Percentiles rank a stretch among this genome's conserved stretches.
Conservation (phyloP, 495 filamentous ascomycete species). For the Aspergillus carlsbadensis region DNA sequence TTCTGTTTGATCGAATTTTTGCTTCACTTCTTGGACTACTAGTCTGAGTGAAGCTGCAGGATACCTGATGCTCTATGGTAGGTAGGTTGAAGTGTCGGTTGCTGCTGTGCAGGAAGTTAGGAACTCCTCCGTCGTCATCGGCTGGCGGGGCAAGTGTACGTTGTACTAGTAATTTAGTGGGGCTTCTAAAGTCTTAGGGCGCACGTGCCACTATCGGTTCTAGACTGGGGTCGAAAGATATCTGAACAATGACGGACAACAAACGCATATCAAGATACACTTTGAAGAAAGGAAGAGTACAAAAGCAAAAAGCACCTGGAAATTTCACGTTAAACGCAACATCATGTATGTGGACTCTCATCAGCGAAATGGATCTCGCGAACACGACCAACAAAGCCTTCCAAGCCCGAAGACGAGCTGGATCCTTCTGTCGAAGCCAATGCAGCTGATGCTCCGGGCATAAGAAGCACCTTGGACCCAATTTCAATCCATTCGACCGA, state of each 20-base stretch:
- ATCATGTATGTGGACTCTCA: neutral
- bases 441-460: slow-evolving; percentile 55
- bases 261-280: too few relatives aligned
- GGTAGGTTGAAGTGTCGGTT: too few relatives aligned
- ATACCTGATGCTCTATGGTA: neutral
- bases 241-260: neutral
- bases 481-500: slow-evolving; percentile 84
- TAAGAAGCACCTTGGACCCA: slow-evolving; percentile 74
- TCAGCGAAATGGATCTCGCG: slow-evolving; percentile 34
- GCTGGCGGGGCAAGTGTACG: too few relatives aligned
- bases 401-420: slow-evolving; percentile 35
- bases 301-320: too few relatives aligned
- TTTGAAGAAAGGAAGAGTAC: too few relatives aligned
- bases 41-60: neutral
- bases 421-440: slow-evolving; percentile 30
- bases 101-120: slow-evolving; percentile 11
- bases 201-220: slow-evolving; percentile 4
- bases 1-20: neutral
- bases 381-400: slow-evolving; percentile 50
- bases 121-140: neutral
- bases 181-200: neutral
- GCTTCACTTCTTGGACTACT: neutral
- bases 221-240: too few relatives aligned
- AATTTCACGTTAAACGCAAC: neutral
- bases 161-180: too few relatives aligned